These are phyloP conservation scores for Pseudonitzschia multiseries DNA, from an alignment of 108 stramenopile species.

Conservation along the genomic window DNA sequence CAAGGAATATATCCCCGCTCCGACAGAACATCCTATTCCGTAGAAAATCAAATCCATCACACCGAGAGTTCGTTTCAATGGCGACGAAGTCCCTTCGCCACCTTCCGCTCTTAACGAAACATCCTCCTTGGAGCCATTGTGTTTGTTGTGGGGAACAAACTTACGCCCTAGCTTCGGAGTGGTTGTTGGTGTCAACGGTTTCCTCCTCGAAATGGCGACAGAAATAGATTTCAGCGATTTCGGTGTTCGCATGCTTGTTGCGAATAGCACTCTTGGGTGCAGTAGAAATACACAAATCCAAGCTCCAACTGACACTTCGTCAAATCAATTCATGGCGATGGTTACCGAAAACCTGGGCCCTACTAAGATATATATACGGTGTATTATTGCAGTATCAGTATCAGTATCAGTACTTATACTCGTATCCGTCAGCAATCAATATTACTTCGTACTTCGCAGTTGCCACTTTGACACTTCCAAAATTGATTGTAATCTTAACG, in stretches of 20 bases:
- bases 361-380: too few species aligned
- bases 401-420: too few species aligned
- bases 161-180: neutral
- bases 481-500: too few species aligned
- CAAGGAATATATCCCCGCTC: conserved; percentile 62
- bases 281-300: too few species aligned
- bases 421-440: too few species aligned
- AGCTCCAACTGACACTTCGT: too few species aligned
- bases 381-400: too few species aligned
- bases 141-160: neutral
- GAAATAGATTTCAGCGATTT: conserved; percentile 9
- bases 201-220: conserved; percentile 1
- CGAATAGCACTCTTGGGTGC: too few species aligned
- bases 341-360: too few species aligned
- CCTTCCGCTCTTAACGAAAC: neutral
- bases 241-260: neutral
- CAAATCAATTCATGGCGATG: too few species aligned
- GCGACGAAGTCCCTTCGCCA: neutral
- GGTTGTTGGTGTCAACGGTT: neutral
- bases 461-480: too few species aligned
- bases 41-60: conserved; percentile 53
- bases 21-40: conserved; percentile 59
- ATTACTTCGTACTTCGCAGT: too few species aligned
- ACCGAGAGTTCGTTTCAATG: conserved; percentile 39
- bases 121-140: neutral